Percentiles rank a stretch among this genome's conserved stretches.
These are phyloP conservation scores for Globisporangium camurandrum DNA, from an alignment of 352 stramenopile species.

Conservation along the genomic window DNA sequence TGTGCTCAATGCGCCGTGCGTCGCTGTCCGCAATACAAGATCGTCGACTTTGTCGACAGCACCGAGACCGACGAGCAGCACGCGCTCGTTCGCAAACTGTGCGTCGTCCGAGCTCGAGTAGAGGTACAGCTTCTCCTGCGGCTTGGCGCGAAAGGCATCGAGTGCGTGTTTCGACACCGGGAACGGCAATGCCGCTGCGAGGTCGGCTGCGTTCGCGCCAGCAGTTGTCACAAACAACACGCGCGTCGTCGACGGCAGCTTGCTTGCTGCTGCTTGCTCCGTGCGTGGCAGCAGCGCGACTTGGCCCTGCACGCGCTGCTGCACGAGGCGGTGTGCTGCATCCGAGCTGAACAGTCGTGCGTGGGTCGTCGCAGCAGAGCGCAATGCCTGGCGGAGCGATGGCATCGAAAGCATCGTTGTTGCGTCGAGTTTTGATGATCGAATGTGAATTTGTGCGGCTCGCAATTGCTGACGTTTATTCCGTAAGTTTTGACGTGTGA, in stretches of 20 bases:
- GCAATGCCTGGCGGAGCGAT: constrained; percentile 5
- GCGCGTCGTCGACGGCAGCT: constrained; percentile 25
- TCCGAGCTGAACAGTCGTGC: constrained; percentile 35
- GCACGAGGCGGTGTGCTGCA: constrained; percentile 42
- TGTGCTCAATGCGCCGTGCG: constrained; percentile 45
- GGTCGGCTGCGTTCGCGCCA: constrained; percentile 9
- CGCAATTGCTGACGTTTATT: neutral
- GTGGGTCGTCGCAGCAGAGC: neutral
- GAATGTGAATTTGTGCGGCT: neutral
- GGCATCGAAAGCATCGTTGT: constrained; percentile 2
- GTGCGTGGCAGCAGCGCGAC: constrained; percentile 23
- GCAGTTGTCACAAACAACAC: constrained; percentile 53
- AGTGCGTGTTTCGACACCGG: constrained; percentile 53
- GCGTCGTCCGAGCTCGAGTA: constrained; percentile 46
- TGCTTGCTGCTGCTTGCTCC: neutral
- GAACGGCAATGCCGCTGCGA: constrained; percentile 51
- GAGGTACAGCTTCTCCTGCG: constrained; percentile 62
- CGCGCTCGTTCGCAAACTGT: constrained; percentile 30
- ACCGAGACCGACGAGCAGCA: constrained; percentile 73
- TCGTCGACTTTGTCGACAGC: constrained; percentile 56
- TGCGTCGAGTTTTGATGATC: neutral
- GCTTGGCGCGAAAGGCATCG: constrained; percentile 54
- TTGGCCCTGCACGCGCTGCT: constrained; percentile 53
- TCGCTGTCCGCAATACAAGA: constrained; percentile 54
- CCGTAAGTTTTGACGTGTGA: neutral